phyloP scores from a whole-genome alignment of 257 asterid species.

The Solanum paucissectum region DNA sequence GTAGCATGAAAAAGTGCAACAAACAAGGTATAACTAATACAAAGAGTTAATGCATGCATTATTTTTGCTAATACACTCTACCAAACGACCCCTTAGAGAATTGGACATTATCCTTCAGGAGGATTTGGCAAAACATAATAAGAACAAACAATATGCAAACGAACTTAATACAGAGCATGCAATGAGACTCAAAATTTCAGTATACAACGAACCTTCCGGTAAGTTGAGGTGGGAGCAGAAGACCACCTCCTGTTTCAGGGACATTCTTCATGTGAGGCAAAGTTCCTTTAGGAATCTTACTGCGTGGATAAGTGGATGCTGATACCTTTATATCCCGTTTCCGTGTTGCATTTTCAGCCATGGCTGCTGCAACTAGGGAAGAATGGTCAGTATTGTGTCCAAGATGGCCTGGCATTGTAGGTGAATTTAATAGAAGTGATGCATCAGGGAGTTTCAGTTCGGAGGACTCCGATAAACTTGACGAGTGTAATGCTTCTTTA shows the following conservation, averaged over 20 bases:
- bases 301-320: constrained; percentile 38
- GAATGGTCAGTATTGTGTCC: constrained; percentile 40
- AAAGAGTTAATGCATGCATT: too few relatives aligned
- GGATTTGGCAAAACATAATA: too few relatives aligned
- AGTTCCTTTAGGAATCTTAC: constrained; percentile 56
- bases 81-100: too few relatives aligned
- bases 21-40: too few relatives aligned
- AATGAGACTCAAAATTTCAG: not conserved
- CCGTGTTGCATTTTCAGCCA: constrained; percentile 60
- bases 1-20: too few relatives aligned
- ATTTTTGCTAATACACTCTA: too few relatives aligned
- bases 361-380: constrained; percentile 79
- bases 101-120: too few relatives aligned
- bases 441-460: constrained; percentile 71
- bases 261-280: constrained; percentile 48
- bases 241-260: constrained; percentile 59
- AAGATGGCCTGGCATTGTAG: constrained; percentile 31
- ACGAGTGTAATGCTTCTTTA: constrained; percentile 12
- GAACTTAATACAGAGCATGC: not conserved
- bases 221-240: constrained; percentile 74
- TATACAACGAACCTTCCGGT: constrained; percentile 51
- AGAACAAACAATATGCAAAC: not conserved
- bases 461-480: constrained; percentile 21
- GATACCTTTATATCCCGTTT: constrained; percentile 52
- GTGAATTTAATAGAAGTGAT: constrained; percentile 58